phyloP scores from a whole-genome alignment of 768 basidiomycete species.

The Mycena rosella region DNA sequence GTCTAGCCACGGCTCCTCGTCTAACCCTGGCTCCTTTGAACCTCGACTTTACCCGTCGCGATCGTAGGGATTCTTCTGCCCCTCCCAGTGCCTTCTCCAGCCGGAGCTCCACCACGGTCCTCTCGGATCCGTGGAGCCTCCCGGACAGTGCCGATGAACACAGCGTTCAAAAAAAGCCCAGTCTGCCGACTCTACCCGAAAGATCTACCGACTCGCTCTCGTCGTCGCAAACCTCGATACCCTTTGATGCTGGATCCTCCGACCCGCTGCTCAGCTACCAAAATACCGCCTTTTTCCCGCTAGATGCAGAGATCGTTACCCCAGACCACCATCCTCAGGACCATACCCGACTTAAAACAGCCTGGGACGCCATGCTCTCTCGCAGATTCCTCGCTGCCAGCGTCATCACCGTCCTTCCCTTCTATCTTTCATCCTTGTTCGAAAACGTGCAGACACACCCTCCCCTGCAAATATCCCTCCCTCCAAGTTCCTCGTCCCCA shows the following conservation, averaged over 20 bases:
- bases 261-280: constrained; percentile 32
- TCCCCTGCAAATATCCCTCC: constrained; percentile 29
- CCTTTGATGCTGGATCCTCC: constrained; percentile 31
- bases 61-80: constrained; percentile 38
- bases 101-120: constrained; percentile 42
- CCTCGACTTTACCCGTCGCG: constrained; percentile 33
- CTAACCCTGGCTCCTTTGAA: constrained; percentile 39
- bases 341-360: constrained; percentile 69
- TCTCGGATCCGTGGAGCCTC: constrained; percentile 40
- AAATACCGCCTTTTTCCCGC: constrained; percentile 32
- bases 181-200: constrained; percentile 43
- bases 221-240: constrained; percentile 30
- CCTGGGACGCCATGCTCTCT: constrained; percentile 78
- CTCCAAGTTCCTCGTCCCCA: constrained; percentile 22
- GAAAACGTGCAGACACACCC: constrained; percentile 61
- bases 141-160: constrained; percentile 37
- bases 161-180: constrained; percentile 38
- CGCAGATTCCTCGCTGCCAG: constrained; percentile 67
- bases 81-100: constrained; percentile 37
- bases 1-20: too few species aligned
- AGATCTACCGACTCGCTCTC: constrained; percentile 36
- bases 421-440: constrained; percentile 74
- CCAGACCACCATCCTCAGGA: constrained; percentile 63
- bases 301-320: constrained; percentile 28
- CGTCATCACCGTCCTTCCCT: constrained; percentile 71